A percentile compares a stretch with the other conserved stretches of the same genome.
These are phyloP conservation scores for Podaxis rugospora DNA, from an alignment of 768 basidiomycete genomes.

Conservation along the genomic window DNA sequence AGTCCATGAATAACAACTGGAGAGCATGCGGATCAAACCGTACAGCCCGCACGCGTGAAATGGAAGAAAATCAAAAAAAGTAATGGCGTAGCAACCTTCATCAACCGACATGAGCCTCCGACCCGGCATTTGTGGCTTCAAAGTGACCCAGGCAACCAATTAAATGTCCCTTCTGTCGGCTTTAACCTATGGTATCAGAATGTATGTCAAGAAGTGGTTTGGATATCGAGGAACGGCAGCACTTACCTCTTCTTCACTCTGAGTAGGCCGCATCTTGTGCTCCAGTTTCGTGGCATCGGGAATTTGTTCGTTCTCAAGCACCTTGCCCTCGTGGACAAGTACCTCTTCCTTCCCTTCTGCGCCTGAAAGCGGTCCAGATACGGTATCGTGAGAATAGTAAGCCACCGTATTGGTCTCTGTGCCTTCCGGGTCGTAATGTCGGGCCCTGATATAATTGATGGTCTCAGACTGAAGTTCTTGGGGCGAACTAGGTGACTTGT, in stretches of 20 bases:
- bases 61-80: neutral
- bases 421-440: constrained; percentile 33
- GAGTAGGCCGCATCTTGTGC: constrained; percentile 20
- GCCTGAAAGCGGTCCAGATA: constrained; percentile 38
- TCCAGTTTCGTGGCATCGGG: constrained; percentile 13
- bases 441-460: constrained; percentile 34
- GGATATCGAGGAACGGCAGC: neutral
- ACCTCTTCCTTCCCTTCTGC: constrained; percentile 30
- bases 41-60: neutral
- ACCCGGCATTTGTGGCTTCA: neutral
- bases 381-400: constrained; percentile 36
- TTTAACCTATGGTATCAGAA: constrained; percentile 10
- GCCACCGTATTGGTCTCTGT: constrained; percentile 30
- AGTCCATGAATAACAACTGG: neutral
- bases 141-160: neutral
- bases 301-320: constrained; percentile 13
- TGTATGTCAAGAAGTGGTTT: neutral
- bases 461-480: constrained; percentile 37
- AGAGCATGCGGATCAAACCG: neutral
- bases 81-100: neutral
- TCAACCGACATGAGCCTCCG: neutral
- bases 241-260: constrained; percentile 28
- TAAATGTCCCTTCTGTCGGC: constrained; percentile 13
- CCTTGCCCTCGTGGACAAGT: constrained; percentile 20
- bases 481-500: constrained; percentile 25